These are phyloP conservation scores for Metschnikowia similis DNA, from an alignment of 805 yeast species.

Conservation along the genomic window DNA sequence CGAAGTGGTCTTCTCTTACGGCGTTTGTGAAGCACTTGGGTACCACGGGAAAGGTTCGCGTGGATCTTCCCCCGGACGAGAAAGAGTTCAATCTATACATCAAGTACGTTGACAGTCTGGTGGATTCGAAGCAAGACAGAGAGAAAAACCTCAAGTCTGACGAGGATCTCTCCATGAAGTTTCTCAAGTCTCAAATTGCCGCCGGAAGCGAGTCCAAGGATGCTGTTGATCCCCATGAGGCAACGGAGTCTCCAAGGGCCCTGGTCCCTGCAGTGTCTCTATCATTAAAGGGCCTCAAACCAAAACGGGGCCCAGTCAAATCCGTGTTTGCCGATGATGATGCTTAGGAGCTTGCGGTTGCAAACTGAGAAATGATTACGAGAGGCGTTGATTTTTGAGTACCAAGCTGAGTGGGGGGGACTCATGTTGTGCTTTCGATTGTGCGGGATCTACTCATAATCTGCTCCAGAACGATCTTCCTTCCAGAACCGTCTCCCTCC, in stretches of 20 bases:
- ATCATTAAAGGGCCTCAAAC: conserved; percentile 11
- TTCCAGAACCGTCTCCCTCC: no score
- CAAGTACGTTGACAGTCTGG: conserved; percentile 22
- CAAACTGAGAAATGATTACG: no score
- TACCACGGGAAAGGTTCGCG: conserved; percentile 50
- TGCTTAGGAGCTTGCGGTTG: background rate
- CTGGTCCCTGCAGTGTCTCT: conserved; percentile 8
- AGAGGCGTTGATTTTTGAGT: no score
- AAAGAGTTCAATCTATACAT: conserved; percentile 37
- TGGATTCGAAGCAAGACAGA: background rate
- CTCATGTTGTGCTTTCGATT: no score
- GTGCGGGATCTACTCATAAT: no score
- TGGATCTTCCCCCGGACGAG: conserved; percentile 30
- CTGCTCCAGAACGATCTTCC: no score
- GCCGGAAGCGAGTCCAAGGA: conserved; percentile 4
- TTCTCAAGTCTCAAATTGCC: conserved; percentile 15
- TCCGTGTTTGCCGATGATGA: conserved; percentile 10
- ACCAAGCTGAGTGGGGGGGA: no score
- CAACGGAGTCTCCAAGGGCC: background rate
- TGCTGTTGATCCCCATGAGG: background rate
- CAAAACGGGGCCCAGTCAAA: conserved; percentile 3
- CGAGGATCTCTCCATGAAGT: conserved; percentile 13
- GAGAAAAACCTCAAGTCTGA: conserved; percentile 11
- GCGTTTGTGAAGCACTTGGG: conserved; percentile 63
- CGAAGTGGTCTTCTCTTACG: conserved; percentile 70